These are phyloP conservation scores for Purshia tridentata DNA, from an alignment of 306 rosid genomes.

Conservation along the genomic window DNA sequence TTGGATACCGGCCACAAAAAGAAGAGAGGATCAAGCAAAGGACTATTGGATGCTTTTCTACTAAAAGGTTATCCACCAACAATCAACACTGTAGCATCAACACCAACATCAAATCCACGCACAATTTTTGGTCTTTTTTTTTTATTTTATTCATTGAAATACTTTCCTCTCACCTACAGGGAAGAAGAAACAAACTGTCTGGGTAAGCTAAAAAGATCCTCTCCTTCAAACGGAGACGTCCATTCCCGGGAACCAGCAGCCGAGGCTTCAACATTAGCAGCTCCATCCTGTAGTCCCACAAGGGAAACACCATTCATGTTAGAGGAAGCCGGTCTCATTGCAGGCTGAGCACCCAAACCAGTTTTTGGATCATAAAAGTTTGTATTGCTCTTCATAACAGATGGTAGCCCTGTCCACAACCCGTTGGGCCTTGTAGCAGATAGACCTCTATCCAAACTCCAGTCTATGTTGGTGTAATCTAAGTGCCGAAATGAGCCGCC, in stretches of 20 bases:
- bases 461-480: constrained; percentile 81
- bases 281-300: constrained; percentile 70
- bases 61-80: constrained; percentile 47
- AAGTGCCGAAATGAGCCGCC: constrained; percentile 59
- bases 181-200: constrained; percentile 97
- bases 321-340: constrained; percentile 51
- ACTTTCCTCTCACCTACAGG: constrained; percentile 55
- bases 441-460: constrained; percentile 77
- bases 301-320: constrained; percentile 55
- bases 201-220: constrained; percentile 89
- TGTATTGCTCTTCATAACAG: constrained; percentile 49
- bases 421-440: constrained; percentile 57
- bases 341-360: constrained; percentile 52
- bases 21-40: constrained; percentile 18
- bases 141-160: constrained; percentile 51
- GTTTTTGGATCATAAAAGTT: constrained; percentile 62
- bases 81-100: constrained; percentile 58
- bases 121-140: constrained; percentile 35
- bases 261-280: constrained; percentile 53
- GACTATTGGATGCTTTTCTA: constrained; percentile 36
- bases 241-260: constrained; percentile 71
- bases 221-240: constrained; percentile 96
- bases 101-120: constrained; percentile 62
- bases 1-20: no score
- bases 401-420: constrained; percentile 63